Percentiles rank a stretch among this genome's conserved stretches.
phyloP scores from a whole-genome alignment of 345 rosid genomes.

The Acer negundo region DNA sequence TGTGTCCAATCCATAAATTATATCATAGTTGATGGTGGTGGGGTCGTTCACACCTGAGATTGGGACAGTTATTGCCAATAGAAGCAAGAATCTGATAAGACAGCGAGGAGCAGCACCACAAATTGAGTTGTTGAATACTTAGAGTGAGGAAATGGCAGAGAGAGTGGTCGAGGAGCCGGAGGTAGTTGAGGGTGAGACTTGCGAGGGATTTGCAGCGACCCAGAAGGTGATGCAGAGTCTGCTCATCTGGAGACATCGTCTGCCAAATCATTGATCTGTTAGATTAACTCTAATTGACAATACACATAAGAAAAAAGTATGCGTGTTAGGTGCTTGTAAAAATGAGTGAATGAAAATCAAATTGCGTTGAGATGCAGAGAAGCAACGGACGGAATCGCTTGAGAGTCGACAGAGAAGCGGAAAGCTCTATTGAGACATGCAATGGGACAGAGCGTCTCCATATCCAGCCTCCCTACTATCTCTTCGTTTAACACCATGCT shows the following conservation, averaged over 20 bases:
- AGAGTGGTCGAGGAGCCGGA: conserved; percentile 36
- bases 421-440: conserved; percentile 53
- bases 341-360: neutral
- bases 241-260: conserved; percentile 41
- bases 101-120: conserved; percentile 45
- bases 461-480: conserved; percentile 48
- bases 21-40: neutral
- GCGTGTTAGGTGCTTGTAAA: neutral
- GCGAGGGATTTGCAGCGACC: conserved; percentile 32
- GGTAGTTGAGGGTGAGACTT: conserved; percentile 50
- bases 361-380: conserved; percentile 49
- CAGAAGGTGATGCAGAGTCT: conserved; percentile 39
- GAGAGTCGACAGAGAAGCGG: conserved; percentile 44
- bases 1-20: no score
- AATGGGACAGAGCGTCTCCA: conserved; percentile 49
- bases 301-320: neutral
- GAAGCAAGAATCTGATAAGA: conserved; percentile 38
- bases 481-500: conserved; percentile 40
- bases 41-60: conserved; percentile 44
- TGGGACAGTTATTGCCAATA: conserved; percentile 46
- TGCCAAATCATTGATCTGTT: conserved; percentile 18
- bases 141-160: conserved; percentile 36
- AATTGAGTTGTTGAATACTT: conserved; percentile 44
- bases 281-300: neutral
- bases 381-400: conserved; percentile 41